A percentile compares a stretch with the other conserved stretches of the same genome.
These are phyloP conservation scores for Xylaria sp. DNA, from an alignment of 2,329 filamentous ascomycete genomes.

Conservation along the genomic window DNA sequence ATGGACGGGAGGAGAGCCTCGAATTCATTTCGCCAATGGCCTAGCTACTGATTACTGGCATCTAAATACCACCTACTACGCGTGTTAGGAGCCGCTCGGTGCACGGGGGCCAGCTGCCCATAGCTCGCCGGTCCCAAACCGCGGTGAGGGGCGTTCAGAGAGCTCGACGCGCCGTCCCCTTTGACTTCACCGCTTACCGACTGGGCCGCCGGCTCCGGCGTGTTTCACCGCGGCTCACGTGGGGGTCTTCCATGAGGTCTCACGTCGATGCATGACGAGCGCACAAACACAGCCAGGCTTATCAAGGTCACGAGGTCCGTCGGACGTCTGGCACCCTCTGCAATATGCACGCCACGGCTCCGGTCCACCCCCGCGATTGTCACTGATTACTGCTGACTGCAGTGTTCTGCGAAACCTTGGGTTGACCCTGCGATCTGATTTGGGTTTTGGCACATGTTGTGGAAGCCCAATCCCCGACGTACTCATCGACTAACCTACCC, in stretches of 20 bases:
- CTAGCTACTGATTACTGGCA: not conserved
- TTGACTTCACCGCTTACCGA: constrained; percentile 42
- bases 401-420: constrained; percentile 16
- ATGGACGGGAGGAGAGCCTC: constrained; percentile 1
- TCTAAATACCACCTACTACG: not conserved
- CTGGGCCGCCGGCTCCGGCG: constrained; percentile 42
- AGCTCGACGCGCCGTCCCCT: constrained; percentile 14
- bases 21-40: not conserved
- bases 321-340: constrained; percentile 43
- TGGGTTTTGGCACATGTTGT: constrained; percentile 23
- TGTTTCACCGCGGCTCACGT: constrained; percentile 46
- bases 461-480: constrained; percentile 26
- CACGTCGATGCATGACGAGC: constrained; percentile 10
- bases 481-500: constrained; percentile 9
- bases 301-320: constrained; percentile 45
- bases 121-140: not conserved
- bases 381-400: constrained; percentile 35
- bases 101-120: not conserved
- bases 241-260: constrained; percentile 41
- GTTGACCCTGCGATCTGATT: constrained; percentile 27
- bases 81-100: not conserved
- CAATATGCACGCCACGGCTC: constrained; percentile 37
- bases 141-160: constrained; percentile 7
- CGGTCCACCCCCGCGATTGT: constrained; percentile 17
- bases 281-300: constrained; percentile 21